phyloP scores from a whole-genome alignment of 116 monocot genomes.

The Trichopus zeylanicus region DNA sequence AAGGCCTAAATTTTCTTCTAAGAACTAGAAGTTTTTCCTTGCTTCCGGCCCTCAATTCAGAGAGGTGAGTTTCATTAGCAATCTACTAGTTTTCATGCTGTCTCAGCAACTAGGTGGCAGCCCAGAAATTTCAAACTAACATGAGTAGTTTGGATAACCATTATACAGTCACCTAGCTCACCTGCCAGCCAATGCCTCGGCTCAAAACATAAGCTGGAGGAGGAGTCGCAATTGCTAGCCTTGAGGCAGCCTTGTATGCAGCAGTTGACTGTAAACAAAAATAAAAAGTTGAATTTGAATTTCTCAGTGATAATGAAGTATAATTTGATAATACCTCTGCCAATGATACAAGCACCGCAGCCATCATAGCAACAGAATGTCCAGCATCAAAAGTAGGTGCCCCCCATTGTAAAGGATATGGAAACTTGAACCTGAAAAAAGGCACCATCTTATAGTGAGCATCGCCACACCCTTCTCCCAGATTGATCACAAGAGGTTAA shows the following conservation, averaged over 20 bases:
- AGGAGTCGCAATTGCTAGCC: slow-evolving; percentile 84
- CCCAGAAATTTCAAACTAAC: not conserved
- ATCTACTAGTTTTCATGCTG: too few relatives aligned
- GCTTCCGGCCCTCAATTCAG: too few relatives aligned
- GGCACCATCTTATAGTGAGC: slow-evolving; percentile 1
- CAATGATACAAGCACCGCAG: slow-evolving; percentile 68
- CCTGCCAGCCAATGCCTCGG: slow-evolving; percentile 96
- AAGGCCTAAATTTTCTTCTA: too few relatives aligned
- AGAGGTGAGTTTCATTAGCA: too few relatives aligned
- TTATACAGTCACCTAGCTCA: slow-evolving; percentile 8
- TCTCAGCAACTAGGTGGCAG: not conserved
- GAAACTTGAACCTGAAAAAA: slow-evolving; percentile 67
- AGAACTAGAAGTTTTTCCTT: too few relatives aligned
- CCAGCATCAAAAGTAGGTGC: slow-evolving; percentile 87
- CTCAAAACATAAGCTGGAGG: slow-evolving; percentile 94
- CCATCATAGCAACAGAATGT: slow-evolving; percentile 85
- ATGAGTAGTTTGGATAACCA: not conserved
- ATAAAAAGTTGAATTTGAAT: slow-evolving; percentile 1
- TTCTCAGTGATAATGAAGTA: not conserved
- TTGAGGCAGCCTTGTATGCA: slow-evolving; percentile 72
- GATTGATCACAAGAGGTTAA: not conserved
- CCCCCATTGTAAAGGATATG: slow-evolving; percentile 92
- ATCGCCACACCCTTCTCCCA: not conserved
- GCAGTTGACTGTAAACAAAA: slow-evolving; percentile 63
- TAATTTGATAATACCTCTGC: slow-evolving; percentile 22